Base-by-base conservation (phyloP, 768 basidiomycete species). In the Xerocomellus dryophilus region DNA sequence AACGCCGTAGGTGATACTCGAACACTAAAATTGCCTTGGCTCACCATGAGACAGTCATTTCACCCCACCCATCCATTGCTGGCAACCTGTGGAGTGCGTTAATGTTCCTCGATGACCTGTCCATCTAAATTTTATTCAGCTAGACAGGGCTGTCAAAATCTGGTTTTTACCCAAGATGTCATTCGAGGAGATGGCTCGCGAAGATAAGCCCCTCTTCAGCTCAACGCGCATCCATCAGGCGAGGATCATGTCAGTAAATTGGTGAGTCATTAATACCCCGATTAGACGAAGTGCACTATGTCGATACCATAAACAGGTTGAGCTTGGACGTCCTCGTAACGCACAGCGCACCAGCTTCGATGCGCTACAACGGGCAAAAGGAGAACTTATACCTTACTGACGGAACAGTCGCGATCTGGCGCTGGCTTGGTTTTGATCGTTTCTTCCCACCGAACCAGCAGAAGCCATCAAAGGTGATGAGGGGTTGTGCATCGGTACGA, bases 191-290 rank as follows among this genome's bases (percentile, higher is more conserved):
- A 70, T 84, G 46, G 71, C 74, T 44, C 76, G 86, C 32, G 84
- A 86, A 65, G 88, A 91, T 55, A 90, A 90, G 56, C 88, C 90
- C 0, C 65, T 92, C 3, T 90, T 90, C 63, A 86, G 83, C 59
- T 86, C 81, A 39, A 76, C 79, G 25, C 72, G 76, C 29, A 75
- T 92, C 12, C 88, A 90, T 60, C 82, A 80, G 59, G 81, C 85
- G 15, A 76, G 83, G 9, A 78, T 88, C 2, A 65, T 84, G 18
- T 86, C 85, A 3, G 72, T 90, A 2, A 69, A 74, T 35, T 91
- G 89, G 89, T 86, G 56, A 51, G 39, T 49, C 18, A 10, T 52
- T 5, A 11, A 20, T 3, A 31, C 12, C 9, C 38, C 23, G 17
- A 18, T 23, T 39, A 29, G 18, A 32, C 9, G 14, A 32, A 25